Conservation (phyloP, 768 basidiomycete genomes). For the Lanmaoa pseudosensibilis region DNA sequence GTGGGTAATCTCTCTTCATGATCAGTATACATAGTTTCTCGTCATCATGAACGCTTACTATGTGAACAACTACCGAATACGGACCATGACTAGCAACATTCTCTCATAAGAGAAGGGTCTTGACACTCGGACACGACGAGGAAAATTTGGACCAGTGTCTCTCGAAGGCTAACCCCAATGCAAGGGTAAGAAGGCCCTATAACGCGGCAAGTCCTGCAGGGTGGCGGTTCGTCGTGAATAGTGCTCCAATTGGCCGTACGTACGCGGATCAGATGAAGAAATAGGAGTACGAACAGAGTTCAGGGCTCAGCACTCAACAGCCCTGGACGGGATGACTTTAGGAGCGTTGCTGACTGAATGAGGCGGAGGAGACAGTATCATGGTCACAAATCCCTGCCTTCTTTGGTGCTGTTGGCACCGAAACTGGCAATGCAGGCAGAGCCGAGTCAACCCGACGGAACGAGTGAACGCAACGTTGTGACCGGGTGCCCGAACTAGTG, state of each 20-base stretch:
- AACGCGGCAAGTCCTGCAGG: slow-evolving; percentile 2
- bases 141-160: background rate
- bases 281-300: slow-evolving; percentile 13
- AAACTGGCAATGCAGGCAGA: background rate
- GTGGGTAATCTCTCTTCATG: slow-evolving; percentile 16
- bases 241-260: background rate
- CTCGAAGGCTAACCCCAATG: background rate
- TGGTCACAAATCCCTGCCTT: background rate
- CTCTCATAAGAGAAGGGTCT: background rate
- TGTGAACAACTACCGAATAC: background rate
- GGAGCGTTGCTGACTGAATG: background rate
- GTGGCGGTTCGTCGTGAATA: slow-evolving; percentile 6
- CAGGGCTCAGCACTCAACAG: slow-evolving; percentile 5
- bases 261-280: slow-evolving; percentile 21
- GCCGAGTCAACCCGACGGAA: background rate
- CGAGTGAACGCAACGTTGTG: background rate
- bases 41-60: slow-evolving; percentile 18
- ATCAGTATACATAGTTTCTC: slow-evolving; percentile 12
- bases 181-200: background rate
- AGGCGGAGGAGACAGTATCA: background rate
- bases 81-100: background rate
- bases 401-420: background rate
- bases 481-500: background rate
- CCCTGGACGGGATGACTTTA: background rate
- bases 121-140: background rate